Evolutionary conservation across 2,329 filamentous ascomycete genomes (phyloP).

Genomic region (Paracorniculantispora psalliotae): DNA sequence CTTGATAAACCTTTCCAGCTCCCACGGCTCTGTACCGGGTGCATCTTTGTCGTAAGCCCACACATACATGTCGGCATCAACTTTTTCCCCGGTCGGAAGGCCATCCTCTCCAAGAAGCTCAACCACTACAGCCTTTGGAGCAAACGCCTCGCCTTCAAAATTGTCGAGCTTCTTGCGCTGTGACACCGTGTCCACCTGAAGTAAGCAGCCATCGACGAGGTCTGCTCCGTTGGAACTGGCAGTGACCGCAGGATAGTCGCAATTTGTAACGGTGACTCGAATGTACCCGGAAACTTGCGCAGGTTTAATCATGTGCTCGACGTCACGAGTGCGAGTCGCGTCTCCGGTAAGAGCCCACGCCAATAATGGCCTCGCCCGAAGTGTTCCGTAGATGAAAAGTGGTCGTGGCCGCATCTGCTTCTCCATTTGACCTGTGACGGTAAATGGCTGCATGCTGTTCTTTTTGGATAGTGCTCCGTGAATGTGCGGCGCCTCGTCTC

Average conservation of each 20-base stretch:
- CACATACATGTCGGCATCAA: conserved; percentile 28
- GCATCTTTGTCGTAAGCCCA: conserved; percentile 21
- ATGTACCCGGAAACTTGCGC: conserved; percentile 14
- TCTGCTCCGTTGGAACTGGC: conserved; percentile 6
- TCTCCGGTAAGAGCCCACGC: conserved; percentile 27
- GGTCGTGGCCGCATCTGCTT: not conserved
- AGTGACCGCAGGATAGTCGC: conserved; percentile 25
- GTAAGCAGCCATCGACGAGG: conserved; percentile 22
- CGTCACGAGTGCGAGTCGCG: conserved; percentile 9
- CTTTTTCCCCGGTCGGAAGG: conserved; percentile 2
- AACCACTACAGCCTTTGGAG: conserved; percentile 11
- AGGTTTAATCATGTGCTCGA: conserved; percentile 5
- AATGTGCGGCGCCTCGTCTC: no score
- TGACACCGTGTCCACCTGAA: conserved; percentile 19
- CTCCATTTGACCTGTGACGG: no score
- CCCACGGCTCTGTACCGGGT: conserved; percentile 21
- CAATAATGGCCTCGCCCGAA: conserved; percentile 24
- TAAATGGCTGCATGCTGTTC: no score
- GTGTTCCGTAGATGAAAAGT: conserved; percentile 27
- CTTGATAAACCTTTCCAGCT: conserved; percentile 21
- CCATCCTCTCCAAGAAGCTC: conserved; percentile 6
- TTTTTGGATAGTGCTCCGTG: no score
- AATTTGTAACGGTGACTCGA: conserved; percentile 17
- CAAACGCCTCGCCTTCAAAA: conserved; percentile 28
- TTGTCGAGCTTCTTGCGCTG: conserved; percentile 29